Evolutionary conservation across 768 basidiomycete genomes (phyloP).

Genomic region (Termitomyces bulborhizus): DNA sequence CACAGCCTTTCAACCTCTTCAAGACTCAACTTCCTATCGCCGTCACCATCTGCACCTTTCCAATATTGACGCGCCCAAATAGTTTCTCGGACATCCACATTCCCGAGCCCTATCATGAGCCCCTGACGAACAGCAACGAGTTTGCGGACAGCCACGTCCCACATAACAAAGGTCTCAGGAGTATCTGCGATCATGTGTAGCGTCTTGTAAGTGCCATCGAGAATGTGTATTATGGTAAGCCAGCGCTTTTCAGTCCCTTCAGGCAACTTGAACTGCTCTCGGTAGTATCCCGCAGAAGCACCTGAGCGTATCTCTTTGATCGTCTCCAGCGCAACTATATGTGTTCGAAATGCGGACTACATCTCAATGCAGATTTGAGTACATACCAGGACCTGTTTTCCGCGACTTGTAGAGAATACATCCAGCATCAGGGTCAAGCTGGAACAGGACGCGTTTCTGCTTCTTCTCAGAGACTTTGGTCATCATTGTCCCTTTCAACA

Average conservation of each 20-base stretch:
- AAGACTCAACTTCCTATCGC: conserved; percentile 60
- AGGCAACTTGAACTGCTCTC: conserved; percentile 61
- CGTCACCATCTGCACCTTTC: conserved; percentile 62
- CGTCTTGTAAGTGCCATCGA: conserved; percentile 75
- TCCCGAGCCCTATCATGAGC: conserved; percentile 62
- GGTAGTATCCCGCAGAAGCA: conserved; percentile 62
- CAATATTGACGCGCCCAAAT: conserved; percentile 83
- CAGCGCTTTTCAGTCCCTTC: conserved; percentile 62
- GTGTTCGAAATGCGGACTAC: not conserved
- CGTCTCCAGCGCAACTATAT: conserved; percentile 72
- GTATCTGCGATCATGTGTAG: conserved; percentile 78
- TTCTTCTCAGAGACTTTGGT: conserved; percentile 76
- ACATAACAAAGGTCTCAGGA: conserved; percentile 36
- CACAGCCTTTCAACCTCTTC: conserved; percentile 71
- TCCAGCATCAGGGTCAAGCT: conserved; percentile 71
- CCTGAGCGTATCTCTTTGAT: conserved; percentile 85
- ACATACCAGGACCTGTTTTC: conserved; percentile 53
- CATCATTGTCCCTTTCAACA: conserved; percentile 53
- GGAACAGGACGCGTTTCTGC: conserved; percentile 60
- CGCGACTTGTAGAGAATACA: conserved; percentile 68
- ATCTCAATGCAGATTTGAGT: not conserved
- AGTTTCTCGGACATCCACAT: conserved; percentile 54
- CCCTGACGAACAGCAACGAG: conserved; percentile 62
- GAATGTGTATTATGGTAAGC: conserved; percentile 82
- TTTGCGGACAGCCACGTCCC: conserved; percentile 55